Conservation (phyloP, 1,284 basidiomycete species). For the Cutaneotrichosporon sp. region DNA sequence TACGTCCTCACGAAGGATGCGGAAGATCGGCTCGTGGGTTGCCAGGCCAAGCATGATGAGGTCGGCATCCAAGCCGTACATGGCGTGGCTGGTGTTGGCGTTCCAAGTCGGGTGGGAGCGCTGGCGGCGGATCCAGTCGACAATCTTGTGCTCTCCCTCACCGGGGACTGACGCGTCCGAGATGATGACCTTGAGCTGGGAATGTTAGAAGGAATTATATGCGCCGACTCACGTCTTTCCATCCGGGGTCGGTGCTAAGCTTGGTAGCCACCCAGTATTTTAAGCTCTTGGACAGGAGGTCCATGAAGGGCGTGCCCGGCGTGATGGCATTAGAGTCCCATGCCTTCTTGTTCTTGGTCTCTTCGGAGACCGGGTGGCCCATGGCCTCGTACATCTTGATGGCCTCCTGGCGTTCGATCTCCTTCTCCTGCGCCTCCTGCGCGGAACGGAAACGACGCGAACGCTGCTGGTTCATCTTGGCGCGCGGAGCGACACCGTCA, state of each 20-base stretch:
- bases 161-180: slow-evolving; percentile 97
- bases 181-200: slow-evolving; percentile 86
- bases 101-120: slow-evolving; percentile 83
- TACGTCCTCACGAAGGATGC: slow-evolving; percentile 96
- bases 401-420: slow-evolving; percentile 75
- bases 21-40: slow-evolving; percentile 97
- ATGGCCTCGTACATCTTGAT: slow-evolving; percentile 89
- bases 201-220: slow-evolving; percentile 1
- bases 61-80: slow-evolving; percentile 98
- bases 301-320: slow-evolving; percentile 97
- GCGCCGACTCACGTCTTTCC: slow-evolving; percentile 71
- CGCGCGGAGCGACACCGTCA: slow-evolving; percentile 95
- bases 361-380: slow-evolving; percentile 84
- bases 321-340: slow-evolving; percentile 99
- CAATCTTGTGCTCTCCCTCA: slow-evolving; percentile 99
- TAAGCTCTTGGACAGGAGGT: slow-evolving; percentile 78
- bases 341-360: slow-evolving; percentile 76
- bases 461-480: slow-evolving; percentile 99
- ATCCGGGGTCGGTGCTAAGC: slow-evolving; percentile 91
- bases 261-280: slow-evolving; percentile 97
- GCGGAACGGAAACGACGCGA: slow-evolving; percentile 91
- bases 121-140: slow-evolving; percentile 95
- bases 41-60: slow-evolving; percentile 98
- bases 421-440: slow-evolving; percentile 93
- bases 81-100: slow-evolving; percentile 93